Base-by-base conservation (phyloP, 179 eudicot genomes). In the Kewa caespitosa region DNA sequence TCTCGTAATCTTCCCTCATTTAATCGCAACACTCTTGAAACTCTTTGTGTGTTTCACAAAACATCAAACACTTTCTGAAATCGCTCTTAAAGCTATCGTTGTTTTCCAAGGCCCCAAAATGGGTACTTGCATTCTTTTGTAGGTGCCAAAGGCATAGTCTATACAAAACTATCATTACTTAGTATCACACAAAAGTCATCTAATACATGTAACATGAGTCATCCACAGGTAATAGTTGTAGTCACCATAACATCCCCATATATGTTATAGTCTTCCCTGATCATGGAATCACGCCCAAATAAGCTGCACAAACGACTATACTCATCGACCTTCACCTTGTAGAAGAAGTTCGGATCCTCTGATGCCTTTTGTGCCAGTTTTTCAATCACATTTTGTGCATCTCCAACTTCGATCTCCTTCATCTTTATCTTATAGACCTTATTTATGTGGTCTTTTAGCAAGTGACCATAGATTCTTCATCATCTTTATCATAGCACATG, bases 141-240 rank as follows among this genome's bases (percentile, higher is more conserved):
- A 72, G n/a, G 22, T 72, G 75, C 54, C 75, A 72, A 4, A 72
- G 9, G 32, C 75, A 57, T 6, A 57, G 54, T 14, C 37, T 57
- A 7, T 27, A 23, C 61, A 55, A 55, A 55, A n/a, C n/a, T n/a
- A n/a, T n/a, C n/a, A n/a, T n/a, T n/a, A n/a, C n/a, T n/a, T n/a
- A n/a, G n/a, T n/a, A n/a, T n/a, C n/a, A n/a, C n/a, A n/a, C n/a
- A n/a, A n/a, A n/a, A n/a, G n/a, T n/a, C n/a, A n/a, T n/a, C n/a
- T n/a, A n/a, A n/a, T n/a, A n/a, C n/a, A n/a, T n/a, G n/a, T n/a
- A n/a, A n/a, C n/a, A n/a, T n/a, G n/a, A n/a, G n/a, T n/a, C n/a
- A n/a, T n/a, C n/a, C n/a, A n/a, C n/a, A n/a, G n/a, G n/a, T n/a
- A n/a, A n/a, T n/a, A n/a, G n/a, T n/a, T n/a, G n/a, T n/a, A n/a